Evolutionary conservation across 305 asterid genomes (phyloP), one percentile per base, ranked within the genome.

Genomic region (Rubia balearica): DNA sequence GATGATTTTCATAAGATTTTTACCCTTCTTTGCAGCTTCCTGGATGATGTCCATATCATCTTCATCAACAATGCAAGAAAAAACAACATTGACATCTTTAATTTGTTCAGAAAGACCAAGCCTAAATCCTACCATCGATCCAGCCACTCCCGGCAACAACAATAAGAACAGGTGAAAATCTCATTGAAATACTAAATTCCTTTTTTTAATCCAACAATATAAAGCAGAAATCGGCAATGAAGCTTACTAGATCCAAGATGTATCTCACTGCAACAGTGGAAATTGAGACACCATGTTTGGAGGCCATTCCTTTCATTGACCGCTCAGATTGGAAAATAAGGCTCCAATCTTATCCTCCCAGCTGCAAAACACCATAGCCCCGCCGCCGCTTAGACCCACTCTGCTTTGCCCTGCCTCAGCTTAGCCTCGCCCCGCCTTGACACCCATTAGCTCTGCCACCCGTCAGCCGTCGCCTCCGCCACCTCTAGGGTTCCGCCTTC

Each of bases 111-210:
- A 77, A 53, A 93, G 90, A 38, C 98, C 98, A 65, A 93, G 96
- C 75, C 97, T 75, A 71, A 88, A 96, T 21, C 98, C 98, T 69
- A 93, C 73, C 98, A 93, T 93, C 11, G 98, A 90, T 77, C 98
- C 98, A 2, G 96, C 98, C 75, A 93, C 98, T 10, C 84, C 85
- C 53, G 85, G 94, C 98, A 90, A 93, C 87, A 81, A 72, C 48
- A 22, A 17, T 9, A 61, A 77, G 65, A 59, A 19, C 42, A 22
- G 51, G 36, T 8, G 17, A 22, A 24, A 22, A 55, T 55, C 3
- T 3, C 13, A 7, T 1, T 8, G 27, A 56, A 21, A 16, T 8
- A 11, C 42, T 49, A 43, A 30, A 33, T 33, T 33, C 10, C 27
- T 24, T 24, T 14, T 24, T 11, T 24, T 7, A 42, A 56, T 4